phyloP scores from a whole-genome alignment of 2,329 filamentous ascomycete species.

The Phaeophleospora eucalypticola region DNA sequence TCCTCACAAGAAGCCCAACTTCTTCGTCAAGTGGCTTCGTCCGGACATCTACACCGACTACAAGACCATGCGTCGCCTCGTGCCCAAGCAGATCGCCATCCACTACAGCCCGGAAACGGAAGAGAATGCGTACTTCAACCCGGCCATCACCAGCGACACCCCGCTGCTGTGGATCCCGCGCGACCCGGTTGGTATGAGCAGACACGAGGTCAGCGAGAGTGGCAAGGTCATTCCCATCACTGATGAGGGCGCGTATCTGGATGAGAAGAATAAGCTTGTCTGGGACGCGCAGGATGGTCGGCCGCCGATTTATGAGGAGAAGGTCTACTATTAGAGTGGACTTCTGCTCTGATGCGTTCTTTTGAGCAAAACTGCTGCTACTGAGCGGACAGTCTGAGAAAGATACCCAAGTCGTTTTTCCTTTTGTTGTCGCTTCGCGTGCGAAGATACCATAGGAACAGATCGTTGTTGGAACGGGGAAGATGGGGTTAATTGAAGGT shows the following conservation, averaged over 20 bases:
- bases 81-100: constrained; percentile 57
- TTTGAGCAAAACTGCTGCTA: neutral
- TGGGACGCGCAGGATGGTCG: constrained; percentile 55
- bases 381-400: too few species aligned
- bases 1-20: constrained; percentile 50
- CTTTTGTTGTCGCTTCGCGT: neutral
- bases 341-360: neutral
- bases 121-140: constrained; percentile 68
- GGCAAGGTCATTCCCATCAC: constrained; percentile 70
- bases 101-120: constrained; percentile 60
- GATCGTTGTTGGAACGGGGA: too few species aligned
- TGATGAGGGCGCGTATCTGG: constrained; percentile 68
- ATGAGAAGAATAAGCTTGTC: constrained; percentile 64
- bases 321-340: constrained; percentile 46
- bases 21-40: constrained; percentile 66
- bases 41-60: constrained; percentile 76
- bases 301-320: constrained; percentile 58
- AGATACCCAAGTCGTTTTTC: constrained; percentile 2
- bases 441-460: too few species aligned
- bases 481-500: too few species aligned
- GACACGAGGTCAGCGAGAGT: constrained; percentile 72
- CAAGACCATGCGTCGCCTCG: constrained; percentile 61
- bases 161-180: constrained; percentile 82
- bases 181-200: constrained; percentile 68
- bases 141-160: constrained; percentile 58